Conservation (phyloP, 345 rosid species). For the Rhizophora mangle region DNA sequence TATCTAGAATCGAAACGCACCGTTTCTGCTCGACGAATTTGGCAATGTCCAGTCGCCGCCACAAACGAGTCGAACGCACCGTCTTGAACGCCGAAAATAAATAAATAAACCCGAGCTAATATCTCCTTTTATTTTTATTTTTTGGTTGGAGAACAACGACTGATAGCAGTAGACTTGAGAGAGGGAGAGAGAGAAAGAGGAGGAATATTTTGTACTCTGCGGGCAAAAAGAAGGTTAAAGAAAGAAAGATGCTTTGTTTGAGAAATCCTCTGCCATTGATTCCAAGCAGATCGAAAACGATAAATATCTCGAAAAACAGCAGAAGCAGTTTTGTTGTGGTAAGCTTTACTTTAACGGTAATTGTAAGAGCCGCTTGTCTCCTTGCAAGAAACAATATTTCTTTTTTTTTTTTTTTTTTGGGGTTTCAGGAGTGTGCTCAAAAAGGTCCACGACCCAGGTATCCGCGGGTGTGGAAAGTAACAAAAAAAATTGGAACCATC, state of each 20-base stretch:
- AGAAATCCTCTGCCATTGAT: conserved; percentile 49
- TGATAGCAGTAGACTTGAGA: no score
- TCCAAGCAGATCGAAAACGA: conserved; percentile 38
- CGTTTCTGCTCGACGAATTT: neutral
- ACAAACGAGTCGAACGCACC: no score
- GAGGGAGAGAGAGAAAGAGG: no score
- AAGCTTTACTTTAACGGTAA: conserved; percentile 13
- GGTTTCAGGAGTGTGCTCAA: conserved; percentile 62
- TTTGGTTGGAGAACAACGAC: neutral
- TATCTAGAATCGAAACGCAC: neutral
- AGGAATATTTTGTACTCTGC: no score
- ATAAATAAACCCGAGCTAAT: neutral
- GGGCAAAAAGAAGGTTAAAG: neutral
- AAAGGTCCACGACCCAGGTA: conserved; percentile 90
- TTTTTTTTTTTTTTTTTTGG: no score
- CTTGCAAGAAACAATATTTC: no score
- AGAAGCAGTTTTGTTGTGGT: conserved; percentile 46
- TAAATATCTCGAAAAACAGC: conserved; percentile 17
- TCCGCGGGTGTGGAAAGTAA: conserved; percentile 90
- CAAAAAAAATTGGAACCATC: conserved; percentile 64
- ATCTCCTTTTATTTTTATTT: no score
- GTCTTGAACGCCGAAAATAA: no score
- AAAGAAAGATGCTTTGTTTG: conserved; percentile 58
- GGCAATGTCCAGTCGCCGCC: neutral
- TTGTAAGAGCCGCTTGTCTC: no score